phyloP scores from a whole-genome alignment of 2,329 filamentous ascomycete species.

The Calonectria fujianensis region DNA sequence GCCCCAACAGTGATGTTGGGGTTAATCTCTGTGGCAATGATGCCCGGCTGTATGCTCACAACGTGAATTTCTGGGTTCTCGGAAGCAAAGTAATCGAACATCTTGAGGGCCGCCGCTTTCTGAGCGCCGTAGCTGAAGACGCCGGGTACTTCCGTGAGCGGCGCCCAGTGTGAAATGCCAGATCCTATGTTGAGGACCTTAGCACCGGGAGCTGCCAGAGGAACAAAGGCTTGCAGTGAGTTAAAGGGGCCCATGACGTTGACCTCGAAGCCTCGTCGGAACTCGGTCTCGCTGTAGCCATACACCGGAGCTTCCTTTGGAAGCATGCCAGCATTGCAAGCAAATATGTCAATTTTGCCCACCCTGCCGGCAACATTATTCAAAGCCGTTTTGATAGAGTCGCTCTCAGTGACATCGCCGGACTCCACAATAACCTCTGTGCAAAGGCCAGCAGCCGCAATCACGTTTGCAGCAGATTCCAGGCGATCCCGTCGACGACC shows the following conservation, averaged over 20 bases:
- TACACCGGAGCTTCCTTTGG: neutral
- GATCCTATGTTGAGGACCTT: conserved; percentile 51
- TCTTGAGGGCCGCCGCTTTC: conserved; percentile 60
- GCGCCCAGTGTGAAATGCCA: conserved; percentile 48
- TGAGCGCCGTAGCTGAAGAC: conserved; percentile 57
- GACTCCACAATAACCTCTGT: conserved; percentile 53
- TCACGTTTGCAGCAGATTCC: conserved; percentile 29
- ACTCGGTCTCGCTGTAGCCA: conserved; percentile 34
- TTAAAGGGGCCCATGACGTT: conserved; percentile 54
- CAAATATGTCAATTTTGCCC: conserved; percentile 48
- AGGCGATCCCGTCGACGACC: too few relatives aligned
- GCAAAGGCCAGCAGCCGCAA: conserved; percentile 66
- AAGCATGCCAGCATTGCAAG: conserved; percentile 42
- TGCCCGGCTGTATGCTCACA: conserved; percentile 64
- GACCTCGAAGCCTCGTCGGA: conserved; percentile 43
- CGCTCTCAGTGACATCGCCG: conserved; percentile 53
- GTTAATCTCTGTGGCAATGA: conserved; percentile 62
- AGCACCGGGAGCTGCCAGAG: conserved; percentile 40
- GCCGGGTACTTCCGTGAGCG: conserved; percentile 37
- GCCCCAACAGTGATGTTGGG: neutral
- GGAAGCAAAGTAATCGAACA: conserved; percentile 60
- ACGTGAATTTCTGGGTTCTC: conserved; percentile 62
- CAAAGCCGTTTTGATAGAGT: conserved; percentile 19
- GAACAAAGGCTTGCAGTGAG: conserved; percentile 51
- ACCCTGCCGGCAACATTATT: neutral